A percentile compares a stretch with the other conserved stretches of the same genome.
Evolutionary conservation across 495 filamentous ascomycete species (phyloP).

Genomic region (Lasiosphaeriaceae sp.): DNA sequence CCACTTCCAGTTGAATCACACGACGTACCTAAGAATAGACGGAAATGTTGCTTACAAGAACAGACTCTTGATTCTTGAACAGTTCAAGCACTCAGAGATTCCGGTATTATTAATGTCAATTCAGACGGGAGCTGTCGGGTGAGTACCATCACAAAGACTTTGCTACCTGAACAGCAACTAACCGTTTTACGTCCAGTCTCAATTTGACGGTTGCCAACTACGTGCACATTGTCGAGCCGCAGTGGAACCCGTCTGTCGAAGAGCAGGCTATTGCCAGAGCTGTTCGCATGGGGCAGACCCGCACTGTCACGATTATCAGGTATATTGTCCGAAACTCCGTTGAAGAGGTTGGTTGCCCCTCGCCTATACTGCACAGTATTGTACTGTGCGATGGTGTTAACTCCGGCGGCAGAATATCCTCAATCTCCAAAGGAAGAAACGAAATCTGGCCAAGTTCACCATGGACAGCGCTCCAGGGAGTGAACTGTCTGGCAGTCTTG

Average conservation of each 20-base stretch:
- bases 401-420: background rate
- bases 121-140: background rate
- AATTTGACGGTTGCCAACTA: background rate
- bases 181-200: background rate
- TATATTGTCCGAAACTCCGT: constrained; percentile 45
- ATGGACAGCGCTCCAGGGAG: too few species aligned
- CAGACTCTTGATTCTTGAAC: background rate
- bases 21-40: background rate
- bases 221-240: constrained; percentile 49
- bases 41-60: background rate
- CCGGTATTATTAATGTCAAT: background rate
- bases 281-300: constrained; percentile 44
- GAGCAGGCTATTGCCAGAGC: constrained; percentile 48
- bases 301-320: constrained; percentile 37
- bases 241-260: constrained; percentile 56
- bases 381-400: background rate
- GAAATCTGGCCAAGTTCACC: background rate
- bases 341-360: constrained; percentile 37
- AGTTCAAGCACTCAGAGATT: background rate
- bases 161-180: background rate
- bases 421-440: background rate
- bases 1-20: background rate
- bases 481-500: too few species aligned
- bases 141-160: background rate
- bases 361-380: background rate